Percentiles rank a stretch among this genome's conserved stretches.
These are phyloP conservation scores for Sarcodon sp. DNA, from an alignment of 768 basidiomycete species.

Conservation along the genomic window DNA sequence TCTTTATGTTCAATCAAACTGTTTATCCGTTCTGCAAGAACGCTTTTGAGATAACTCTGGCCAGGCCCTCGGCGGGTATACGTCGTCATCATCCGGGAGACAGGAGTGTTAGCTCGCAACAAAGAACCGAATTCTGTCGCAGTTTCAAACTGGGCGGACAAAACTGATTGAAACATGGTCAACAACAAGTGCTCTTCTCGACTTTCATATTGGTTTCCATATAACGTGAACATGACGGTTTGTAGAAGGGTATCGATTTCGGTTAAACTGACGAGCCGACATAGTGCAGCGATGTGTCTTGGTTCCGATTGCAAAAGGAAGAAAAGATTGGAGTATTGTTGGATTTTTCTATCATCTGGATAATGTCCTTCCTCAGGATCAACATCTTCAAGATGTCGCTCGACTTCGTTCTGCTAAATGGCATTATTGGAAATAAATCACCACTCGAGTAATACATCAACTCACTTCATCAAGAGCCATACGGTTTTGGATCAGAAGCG, in stretches of 20 bases:
- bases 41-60: slow-evolving; percentile 95
- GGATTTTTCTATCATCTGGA: slow-evolving; percentile 86
- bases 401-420: slow-evolving; percentile 82
- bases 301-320: slow-evolving; percentile 98
- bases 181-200: slow-evolving; percentile 95
- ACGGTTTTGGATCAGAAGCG: slow-evolving; percentile 93
- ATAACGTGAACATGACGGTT: slow-evolving; percentile 99
- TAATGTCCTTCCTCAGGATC: slow-evolving; percentile 87
- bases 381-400: slow-evolving; percentile 89
- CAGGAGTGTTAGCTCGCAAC: slow-evolving; percentile 95
- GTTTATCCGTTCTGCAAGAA: slow-evolving; percentile 96
- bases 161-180: slow-evolving; percentile 98
- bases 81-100: slow-evolving; percentile 99
- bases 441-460: slow-evolving; percentile 7
- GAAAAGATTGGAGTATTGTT: slow-evolving; percentile 98
- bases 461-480: slow-evolving; percentile 92
- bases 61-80: slow-evolving; percentile 98
- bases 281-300: slow-evolving; percentile 90
- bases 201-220: slow-evolving; percentile 98
- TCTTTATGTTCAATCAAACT: slow-evolving; percentile 99
- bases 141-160: slow-evolving; percentile 98
- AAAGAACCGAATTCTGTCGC: slow-evolving; percentile 99
- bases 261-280: slow-evolving; percentile 87
- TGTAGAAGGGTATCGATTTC: slow-evolving; percentile 99
- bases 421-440: slow-evolving; percentile 1